These are phyloP conservation scores for Dactylonectria estremocensis DNA, from an alignment of 2,329 filamentous ascomycete genomes.

Conservation along the genomic window DNA sequence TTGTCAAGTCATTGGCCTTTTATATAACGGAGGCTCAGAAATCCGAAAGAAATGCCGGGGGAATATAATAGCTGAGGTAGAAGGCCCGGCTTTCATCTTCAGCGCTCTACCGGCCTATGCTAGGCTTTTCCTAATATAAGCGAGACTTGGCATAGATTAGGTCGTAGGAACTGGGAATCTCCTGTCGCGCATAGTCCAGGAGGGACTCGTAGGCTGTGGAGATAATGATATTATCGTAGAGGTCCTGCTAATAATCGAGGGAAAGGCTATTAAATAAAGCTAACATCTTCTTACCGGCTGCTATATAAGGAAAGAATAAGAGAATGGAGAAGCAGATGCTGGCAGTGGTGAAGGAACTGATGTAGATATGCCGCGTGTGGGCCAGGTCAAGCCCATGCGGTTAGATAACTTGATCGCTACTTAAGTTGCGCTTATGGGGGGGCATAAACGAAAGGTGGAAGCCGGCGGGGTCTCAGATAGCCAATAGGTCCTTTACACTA, in stretches of 20 bases:
- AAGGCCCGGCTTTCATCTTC: conserved; percentile 17
- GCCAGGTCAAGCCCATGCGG: background rate
- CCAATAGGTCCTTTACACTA: too few species aligned
- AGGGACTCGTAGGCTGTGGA: conserved; percentile 12
- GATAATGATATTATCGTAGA: background rate
- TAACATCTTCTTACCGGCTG: background rate
- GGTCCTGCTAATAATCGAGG: background rate
- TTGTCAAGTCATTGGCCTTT: background rate
- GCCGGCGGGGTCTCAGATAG: too few species aligned
- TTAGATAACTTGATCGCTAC: background rate
- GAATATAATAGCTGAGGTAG: conserved; percentile 3
- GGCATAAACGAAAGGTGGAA: too few species aligned
- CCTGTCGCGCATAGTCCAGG: background rate
- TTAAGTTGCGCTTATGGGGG: background rate
- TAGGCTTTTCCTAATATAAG: conserved; percentile 17
- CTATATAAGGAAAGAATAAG: background rate
- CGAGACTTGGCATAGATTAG: conserved; percentile 20
- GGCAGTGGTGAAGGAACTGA: background rate
- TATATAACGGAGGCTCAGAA: background rate
- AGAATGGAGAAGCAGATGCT: background rate
- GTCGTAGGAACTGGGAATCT: conserved; percentile 21
- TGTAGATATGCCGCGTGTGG: background rate
- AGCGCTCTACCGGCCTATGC: background rate
- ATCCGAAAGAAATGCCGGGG: background rate
- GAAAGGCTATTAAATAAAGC: background rate